Evolutionary conservation across 2,329 filamentous ascomycete genomes (phyloP).

Genomic region (Colletotrichum navitas): DNA sequence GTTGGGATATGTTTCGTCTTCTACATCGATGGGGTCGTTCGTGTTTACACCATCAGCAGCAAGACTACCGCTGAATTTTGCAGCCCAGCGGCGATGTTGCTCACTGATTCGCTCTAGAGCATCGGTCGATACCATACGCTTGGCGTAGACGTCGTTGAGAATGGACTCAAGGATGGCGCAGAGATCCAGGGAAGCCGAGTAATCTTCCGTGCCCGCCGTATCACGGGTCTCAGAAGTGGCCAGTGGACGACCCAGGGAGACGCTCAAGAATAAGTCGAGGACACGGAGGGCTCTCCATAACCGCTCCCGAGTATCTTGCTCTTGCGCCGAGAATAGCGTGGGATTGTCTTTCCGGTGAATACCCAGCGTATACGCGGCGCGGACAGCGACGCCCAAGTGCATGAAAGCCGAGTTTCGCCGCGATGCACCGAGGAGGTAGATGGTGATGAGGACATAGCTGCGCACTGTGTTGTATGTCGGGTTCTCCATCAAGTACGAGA

Average conservation of each 20-base stretch:
- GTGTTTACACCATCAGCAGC: constrained; percentile 42
- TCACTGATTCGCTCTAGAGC: constrained; percentile 46
- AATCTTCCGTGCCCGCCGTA: constrained; percentile 42
- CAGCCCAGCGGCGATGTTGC: constrained; percentile 47
- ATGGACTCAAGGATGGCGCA: constrained; percentile 54
- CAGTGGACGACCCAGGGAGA: constrained; percentile 50
- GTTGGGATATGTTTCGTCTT: constrained; percentile 45
- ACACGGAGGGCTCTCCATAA: constrained; percentile 52
- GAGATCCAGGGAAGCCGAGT: constrained; percentile 50
- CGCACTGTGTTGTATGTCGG: constrained; percentile 52
- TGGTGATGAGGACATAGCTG: constrained; percentile 51
- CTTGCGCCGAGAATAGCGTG: constrained; percentile 45
- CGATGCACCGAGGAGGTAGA: constrained; percentile 53
- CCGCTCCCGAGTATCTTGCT: constrained; percentile 48
- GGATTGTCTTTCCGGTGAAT: constrained; percentile 49
- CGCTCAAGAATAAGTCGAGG: constrained; percentile 51
- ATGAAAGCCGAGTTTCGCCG: constrained; percentile 54
- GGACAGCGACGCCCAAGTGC: constrained; percentile 53
- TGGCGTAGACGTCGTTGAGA: constrained; percentile 52
- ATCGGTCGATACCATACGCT: constrained; percentile 48
- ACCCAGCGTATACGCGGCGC: constrained; percentile 53
- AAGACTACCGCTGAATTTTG: constrained; percentile 41
- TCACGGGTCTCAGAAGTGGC: constrained; percentile 49
- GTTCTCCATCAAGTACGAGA: constrained; percentile 52
- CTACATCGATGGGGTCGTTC: constrained; percentile 33